Base-by-base conservation (phyloP, 1,284 basidiomycete genomes). In the Ustilago sp. region DNA sequence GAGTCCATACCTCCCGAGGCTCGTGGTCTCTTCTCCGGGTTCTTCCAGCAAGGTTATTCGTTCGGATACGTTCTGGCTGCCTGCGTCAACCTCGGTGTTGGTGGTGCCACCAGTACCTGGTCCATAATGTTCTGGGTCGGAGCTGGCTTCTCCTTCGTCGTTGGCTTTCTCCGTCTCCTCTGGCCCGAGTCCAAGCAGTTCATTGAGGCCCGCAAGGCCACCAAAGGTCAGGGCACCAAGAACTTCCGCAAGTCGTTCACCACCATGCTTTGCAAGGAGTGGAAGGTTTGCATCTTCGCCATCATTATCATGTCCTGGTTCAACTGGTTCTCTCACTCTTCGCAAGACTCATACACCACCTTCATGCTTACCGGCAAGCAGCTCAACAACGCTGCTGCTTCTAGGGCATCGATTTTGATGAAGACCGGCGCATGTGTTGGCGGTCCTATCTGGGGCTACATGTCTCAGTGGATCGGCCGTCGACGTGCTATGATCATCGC, bases 131-230 rank as follows among this genome's bases (percentile, higher is more conserved):
- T 81, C 57, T 81, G 79, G 78, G 59, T 80, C 32, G 80, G 80
- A 17, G 80, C 80, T 12, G 80, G 63, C 17, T 58, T 79, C 56
- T 52, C 38, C 4, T 69, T 79, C 45, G 45, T 47, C 13, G 76
- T 68, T n/a, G 80, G 77, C 45, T 55, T 71, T 47, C 43, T 77
- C 17, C 69, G 77, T 35, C 68, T 79, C 35, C 0, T 53, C n/a
- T 75, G 78, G 59, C 79, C 79, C 52, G 80, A 82, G 60, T 80
- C 79, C 53, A 63, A 62, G 59, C 80, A 79, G 63, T 82, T 80
- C 63, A 57, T 73, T 58, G 68, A 80, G 54, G 68, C 71, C 15
- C 71, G 65, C 45, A 67, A 68, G 51, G 39, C 57, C 7, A 52
- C 43, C 57, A 73, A 71, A 54, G 76, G 80, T 31, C 35, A 63